Evolutionary conservation across 192 early-diverging fungal genomes (phyloP), one percentile per base, ranked within the genome.

Genomic region (Mortierella alpina): DNA sequence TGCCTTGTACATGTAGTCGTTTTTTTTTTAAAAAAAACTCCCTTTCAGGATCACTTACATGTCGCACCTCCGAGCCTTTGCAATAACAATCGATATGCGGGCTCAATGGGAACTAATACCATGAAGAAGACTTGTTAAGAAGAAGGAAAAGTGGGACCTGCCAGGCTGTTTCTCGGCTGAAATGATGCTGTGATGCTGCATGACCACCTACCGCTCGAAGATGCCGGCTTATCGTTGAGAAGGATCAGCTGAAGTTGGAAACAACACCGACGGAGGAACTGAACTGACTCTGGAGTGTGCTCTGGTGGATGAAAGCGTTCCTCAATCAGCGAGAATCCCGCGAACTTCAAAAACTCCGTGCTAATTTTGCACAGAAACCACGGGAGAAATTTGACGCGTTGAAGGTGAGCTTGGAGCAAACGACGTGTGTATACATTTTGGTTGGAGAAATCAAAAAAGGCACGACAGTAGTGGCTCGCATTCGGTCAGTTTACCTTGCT

Each of bases 161-260:
- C 49, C 49, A 50, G 49, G 11, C 3, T 20, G 54, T 55, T 9
- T 41, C 2, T 9, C 1, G 1, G 42, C 14, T 13, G n/a, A 60
- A 60, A 42, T 13, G 6, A 60, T 18, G 42, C 22, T 22, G 10
- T 11, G 11, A 20, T 57, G 20, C 1, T 57, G 17, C 14, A 57
- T 20, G 14, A 61, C 13, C 51, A 13, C 11, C 4, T 69, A 77
- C 69, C 68, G 5, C 49, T 47, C 13, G 51, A n/a, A 12, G 23
- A 12, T 0, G 11, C 41, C 0, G 65, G 70, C 4, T 66, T 68
- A 4, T 68, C 63, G 31, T 47, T 46, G 0, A 52, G 13, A 1
- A 64, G 70, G 5, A 72, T n/a, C 11, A 80, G 23, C 53, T 72
- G 59, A 12, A 80, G 50, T 39, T 80, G 77, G 23, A 80, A 63